These are phyloP conservation scores for Yarrowia divulgata DNA, from an alignment of 805 yeast genomes.

Conservation along the genomic window DNA sequence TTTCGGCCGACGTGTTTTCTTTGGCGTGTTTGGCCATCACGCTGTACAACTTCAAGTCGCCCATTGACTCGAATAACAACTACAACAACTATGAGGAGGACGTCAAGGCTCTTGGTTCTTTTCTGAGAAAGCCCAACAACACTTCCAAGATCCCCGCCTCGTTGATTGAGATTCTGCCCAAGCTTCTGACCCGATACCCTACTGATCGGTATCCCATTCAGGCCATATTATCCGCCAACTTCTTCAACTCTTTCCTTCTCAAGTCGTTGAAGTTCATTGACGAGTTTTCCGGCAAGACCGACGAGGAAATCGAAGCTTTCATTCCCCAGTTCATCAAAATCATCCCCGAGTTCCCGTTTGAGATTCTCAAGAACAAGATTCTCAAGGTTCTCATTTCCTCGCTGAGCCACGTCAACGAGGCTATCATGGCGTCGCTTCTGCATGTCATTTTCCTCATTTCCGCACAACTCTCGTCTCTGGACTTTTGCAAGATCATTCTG, in stretches of 20 bases:
- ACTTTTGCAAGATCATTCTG: conserved; percentile 75
- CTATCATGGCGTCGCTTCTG: conserved; percentile 57
- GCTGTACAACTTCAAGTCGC: conserved; percentile 62
- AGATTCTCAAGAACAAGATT: conserved; percentile 69
- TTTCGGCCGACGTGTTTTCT: conserved; percentile 82
- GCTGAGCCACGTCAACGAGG: conserved; percentile 52
- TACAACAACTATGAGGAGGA: conserved; percentile 60
- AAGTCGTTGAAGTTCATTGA: conserved; percentile 83
- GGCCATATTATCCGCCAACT: conserved; percentile 72
- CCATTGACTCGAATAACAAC: conserved; percentile 59
- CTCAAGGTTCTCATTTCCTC: conserved; percentile 69
- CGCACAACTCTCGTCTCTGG: conserved; percentile 52
- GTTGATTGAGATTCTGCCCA: conserved; percentile 59
- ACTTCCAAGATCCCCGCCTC: conserved; percentile 63
- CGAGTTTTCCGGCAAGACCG: conserved; percentile 76
- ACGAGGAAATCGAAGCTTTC: conserved; percentile 71
- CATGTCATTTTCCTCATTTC: conserved; percentile 63
- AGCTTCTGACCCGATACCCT: conserved; percentile 64
- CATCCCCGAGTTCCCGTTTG: conserved; percentile 65
- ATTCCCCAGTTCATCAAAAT: conserved; percentile 66
- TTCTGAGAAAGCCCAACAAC: conserved; percentile 50
- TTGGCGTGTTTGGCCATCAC: conserved; percentile 78
- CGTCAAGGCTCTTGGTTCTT: conserved; percentile 51
- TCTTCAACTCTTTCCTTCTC: conserved; percentile 82
- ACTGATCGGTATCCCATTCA: conserved; percentile 65